phyloP scores from a whole-genome alignment of 768 basidiomycete species.

The Calocybe cyanea region DNA sequence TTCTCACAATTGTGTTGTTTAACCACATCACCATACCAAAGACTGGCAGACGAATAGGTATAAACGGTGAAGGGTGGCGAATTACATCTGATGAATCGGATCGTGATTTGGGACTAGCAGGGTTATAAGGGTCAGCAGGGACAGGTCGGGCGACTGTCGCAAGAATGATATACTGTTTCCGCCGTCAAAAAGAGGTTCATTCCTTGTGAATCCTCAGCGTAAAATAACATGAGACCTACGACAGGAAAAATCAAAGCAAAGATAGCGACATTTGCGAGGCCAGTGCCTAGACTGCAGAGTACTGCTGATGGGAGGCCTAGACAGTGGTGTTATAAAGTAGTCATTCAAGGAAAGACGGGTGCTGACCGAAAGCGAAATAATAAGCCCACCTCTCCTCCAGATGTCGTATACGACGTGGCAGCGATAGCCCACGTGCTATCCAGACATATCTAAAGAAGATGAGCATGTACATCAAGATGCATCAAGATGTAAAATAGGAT shows the following conservation, averaged over 20 bases:
- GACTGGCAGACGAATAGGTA: constrained; percentile 78
- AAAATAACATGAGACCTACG: constrained; percentile 38
- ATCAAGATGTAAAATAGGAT: background rate
- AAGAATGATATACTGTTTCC: constrained; percentile 74
- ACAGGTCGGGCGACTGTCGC: constrained; percentile 74
- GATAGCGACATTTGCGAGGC: constrained; percentile 74
- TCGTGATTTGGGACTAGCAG: constrained; percentile 28
- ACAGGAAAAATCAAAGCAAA: constrained; percentile 82
- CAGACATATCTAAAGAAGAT: constrained; percentile 59
- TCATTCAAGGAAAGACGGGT: constrained; percentile 1
- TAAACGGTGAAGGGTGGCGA: constrained; percentile 68
- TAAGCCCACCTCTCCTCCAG: constrained; percentile 91
- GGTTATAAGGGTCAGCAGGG: constrained; percentile 74
- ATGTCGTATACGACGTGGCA: constrained; percentile 64
- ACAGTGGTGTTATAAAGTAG: background rate
- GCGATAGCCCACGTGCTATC: constrained; percentile 69
- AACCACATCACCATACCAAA: constrained; percentile 72
- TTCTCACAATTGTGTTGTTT: constrained; percentile 64
- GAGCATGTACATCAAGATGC: no score
- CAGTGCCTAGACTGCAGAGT: constrained; percentile 69
- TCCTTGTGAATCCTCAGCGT: background rate
- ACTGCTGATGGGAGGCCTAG: constrained; percentile 68
- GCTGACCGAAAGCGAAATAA: constrained; percentile 75
- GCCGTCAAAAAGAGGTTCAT: no score
- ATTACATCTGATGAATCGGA: constrained; percentile 35